These are phyloP conservation scores for Sclerospora graminicola DNA, from an alignment of 352 stramenopile genomes.

Conservation along the genomic window DNA sequence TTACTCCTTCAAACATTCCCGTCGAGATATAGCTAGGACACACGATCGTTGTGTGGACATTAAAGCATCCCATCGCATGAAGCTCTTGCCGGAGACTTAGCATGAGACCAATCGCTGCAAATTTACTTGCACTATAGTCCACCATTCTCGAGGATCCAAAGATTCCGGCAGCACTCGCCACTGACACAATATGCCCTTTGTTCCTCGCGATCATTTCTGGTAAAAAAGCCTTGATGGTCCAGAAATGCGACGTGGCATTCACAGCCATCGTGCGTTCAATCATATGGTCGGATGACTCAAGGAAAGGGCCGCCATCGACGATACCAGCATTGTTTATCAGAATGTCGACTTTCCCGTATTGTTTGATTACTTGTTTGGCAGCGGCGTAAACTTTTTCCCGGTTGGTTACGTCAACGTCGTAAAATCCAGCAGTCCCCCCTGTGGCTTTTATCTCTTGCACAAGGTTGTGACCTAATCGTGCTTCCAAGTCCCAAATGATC, in stretches of 20 bases:
- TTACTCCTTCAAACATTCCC: conserved; percentile 56
- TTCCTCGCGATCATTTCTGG: conserved; percentile 29
- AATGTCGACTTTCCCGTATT: conserved; percentile 28
- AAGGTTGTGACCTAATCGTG: conserved; percentile 12
- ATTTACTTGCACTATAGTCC: conserved; percentile 49
- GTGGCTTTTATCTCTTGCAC: conserved; percentile 27
- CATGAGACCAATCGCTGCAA: conserved; percentile 32
- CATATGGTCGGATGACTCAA: conserved; percentile 30
- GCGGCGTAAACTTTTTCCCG: conserved; percentile 19
- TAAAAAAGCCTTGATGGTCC: conserved; percentile 39
- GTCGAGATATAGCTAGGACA: conserved; percentile 53
- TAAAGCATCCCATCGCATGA: conserved; percentile 21
- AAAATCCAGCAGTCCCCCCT: conserved; percentile 18
- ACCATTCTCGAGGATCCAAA: conserved; percentile 37
- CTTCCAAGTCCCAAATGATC: conserved; percentile 32
- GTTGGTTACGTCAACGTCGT: conserved; percentile 29
- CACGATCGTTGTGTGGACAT: conserved; percentile 40
- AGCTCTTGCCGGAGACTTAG: conserved; percentile 40
- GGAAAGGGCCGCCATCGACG: conserved; percentile 27
- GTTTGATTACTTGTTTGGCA: conserved; percentile 12
- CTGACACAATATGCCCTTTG: conserved; percentile 38
- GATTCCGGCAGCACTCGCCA: conserved; percentile 35
- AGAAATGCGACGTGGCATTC: conserved; percentile 41
- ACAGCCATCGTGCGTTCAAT: conserved; percentile 40
- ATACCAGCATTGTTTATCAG: conserved; percentile 48